Evolutionary conservation across 345 rosid species (phyloP).

Genomic region (Euphorbia pulcherrima): DNA sequence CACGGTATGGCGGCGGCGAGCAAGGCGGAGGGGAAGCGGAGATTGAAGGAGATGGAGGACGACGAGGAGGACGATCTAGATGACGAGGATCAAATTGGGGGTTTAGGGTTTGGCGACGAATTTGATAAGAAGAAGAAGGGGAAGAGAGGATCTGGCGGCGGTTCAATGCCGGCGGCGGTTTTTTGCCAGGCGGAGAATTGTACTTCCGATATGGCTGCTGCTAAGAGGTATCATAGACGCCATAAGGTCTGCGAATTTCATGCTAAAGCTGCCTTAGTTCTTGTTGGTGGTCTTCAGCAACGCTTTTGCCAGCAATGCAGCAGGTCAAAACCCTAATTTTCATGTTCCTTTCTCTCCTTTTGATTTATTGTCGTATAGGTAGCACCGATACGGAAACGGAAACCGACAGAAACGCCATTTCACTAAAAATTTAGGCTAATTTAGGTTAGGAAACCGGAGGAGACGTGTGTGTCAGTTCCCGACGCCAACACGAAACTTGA

Average conservation of each 20-base stretch:
- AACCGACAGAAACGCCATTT: no score
- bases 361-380: no score
- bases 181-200: conserved; percentile 74
- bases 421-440: no score
- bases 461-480: no score
- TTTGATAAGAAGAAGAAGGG: conserved; percentile 47
- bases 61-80: conserved; percentile 65
- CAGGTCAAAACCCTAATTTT: conserved; percentile 62
- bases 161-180: conserved; percentile 20
- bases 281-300: conserved; percentile 54
- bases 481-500: no score
- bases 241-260: conserved; percentile 90
- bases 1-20: conserved; percentile 48
- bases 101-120: conserved; percentile 41
- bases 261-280: conserved; percentile 62
- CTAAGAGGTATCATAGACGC: conserved; percentile 70
- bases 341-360: no score
- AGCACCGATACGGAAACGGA: no score
- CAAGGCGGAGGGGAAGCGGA: conserved; percentile 62
- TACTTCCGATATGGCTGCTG: conserved; percentile 50
- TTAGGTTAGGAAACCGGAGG: no score
- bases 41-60: conserved; percentile 43
- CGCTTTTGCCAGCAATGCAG: conserved; percentile 99
- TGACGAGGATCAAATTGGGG: conserved; percentile 23
- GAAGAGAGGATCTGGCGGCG: conserved; percentile 29